A percentile compares a stretch with the other conserved stretches of the same genome.
Evolutionary conservation across 129 eudicot genomes (phyloP).

Genomic region (Pulicaria dysenterica): DNA sequence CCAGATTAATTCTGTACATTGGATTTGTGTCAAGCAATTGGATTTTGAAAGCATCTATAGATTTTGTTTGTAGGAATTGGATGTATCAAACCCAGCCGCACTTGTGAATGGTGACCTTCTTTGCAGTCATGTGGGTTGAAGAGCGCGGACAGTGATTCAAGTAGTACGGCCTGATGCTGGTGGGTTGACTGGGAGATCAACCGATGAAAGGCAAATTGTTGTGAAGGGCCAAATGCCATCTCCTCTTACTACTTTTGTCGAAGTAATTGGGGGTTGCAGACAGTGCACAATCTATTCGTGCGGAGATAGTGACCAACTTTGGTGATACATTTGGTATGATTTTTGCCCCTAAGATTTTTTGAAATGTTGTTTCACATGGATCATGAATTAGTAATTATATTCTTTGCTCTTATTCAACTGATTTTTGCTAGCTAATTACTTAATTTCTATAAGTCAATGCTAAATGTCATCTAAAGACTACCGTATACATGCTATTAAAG

Average conservation of each 20-base stretch:
- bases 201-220: constrained; percentile 69
- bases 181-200: constrained; percentile 61
- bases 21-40: not conserved
- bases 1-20: not conserved
- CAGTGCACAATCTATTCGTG: constrained; percentile 52
- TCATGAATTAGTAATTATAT: not conserved
- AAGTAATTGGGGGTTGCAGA: constrained; percentile 92
- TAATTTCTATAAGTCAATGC: not conserved
- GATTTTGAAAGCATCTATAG: not conserved
- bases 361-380: not conserved
- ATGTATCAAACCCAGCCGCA: constrained; percentile 82
- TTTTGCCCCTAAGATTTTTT: not conserved
- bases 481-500: no score
- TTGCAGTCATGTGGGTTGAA: constrained; percentile 56
- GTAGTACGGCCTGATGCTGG: constrained; percentile 65
- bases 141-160: constrained; percentile 81
- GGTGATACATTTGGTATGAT: constrained; percentile 75
- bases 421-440: constrained; percentile 1
- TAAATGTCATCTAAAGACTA: not conserved
- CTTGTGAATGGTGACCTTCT: constrained; percentile 79
- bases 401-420: not conserved
- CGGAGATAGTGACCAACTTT: constrained; percentile 79
- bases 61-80: constrained; percentile 57
- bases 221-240: constrained; percentile 56
- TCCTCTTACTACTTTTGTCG: constrained; percentile 69